Conservation (phyloP, 192 early-diverging fungal genomes). For the Martensiomyces pterosporus region DNA sequence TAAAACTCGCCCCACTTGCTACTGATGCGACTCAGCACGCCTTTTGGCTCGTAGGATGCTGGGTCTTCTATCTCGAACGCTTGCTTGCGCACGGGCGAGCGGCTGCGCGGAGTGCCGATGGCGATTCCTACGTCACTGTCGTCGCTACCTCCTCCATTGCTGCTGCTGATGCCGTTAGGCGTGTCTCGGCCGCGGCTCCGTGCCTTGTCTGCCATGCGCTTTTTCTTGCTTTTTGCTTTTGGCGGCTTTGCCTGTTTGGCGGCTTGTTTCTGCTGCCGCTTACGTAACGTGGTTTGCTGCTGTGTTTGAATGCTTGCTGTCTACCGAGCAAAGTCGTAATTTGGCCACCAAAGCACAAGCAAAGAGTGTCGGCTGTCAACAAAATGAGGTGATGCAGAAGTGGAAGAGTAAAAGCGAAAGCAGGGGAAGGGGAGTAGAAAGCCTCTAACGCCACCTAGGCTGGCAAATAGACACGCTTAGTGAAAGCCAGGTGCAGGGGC, state of each 20-base stretch:
- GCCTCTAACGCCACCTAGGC: no score
- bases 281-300: not conserved
- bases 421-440: no score
- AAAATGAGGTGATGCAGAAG: no score
- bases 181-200: slow-evolving; percentile 27
- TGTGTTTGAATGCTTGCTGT: not conserved
- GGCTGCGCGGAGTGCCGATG: slow-evolving; percentile 23
- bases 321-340: no score
- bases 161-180: no score
- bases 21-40: slow-evolving; percentile 1
- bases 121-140: slow-evolving; percentile 35
- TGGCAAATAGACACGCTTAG: no score
- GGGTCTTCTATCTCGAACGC: slow-evolving; percentile 48
- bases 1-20: slow-evolving; percentile 34
- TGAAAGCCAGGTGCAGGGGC: no score
- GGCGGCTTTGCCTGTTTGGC: not conserved
- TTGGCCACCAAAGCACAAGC: no score
- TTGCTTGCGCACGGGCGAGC: slow-evolving; percentile 23
- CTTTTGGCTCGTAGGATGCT: slow-evolving; percentile 11
- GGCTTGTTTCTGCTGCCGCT: not conserved
- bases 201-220: slow-evolving; percentile 25
- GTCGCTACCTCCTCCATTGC: not conserved
- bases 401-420: no score
- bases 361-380: no score
- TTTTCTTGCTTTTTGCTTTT: slow-evolving; percentile 2